Percentiles rank a stretch among this genome's conserved stretches.
phyloP scores from a whole-genome alignment of 768 basidiomycete species.

The Mycena alexandri region DNA sequence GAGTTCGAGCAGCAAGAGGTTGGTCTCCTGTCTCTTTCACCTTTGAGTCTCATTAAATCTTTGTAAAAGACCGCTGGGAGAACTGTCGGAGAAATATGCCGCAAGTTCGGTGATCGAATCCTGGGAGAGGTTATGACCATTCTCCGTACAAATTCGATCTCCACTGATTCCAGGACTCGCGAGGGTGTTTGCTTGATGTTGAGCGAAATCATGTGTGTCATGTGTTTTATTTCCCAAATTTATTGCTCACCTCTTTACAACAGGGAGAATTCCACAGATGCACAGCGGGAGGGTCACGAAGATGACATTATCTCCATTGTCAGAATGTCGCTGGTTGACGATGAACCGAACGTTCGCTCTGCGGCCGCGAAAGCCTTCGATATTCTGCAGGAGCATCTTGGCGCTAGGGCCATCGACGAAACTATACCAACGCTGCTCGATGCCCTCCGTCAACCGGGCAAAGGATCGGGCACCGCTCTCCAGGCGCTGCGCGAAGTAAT shows the following conservation, averaged over 20 bases:
- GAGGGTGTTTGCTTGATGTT: conserved; percentile 92
- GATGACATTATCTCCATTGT: conserved; percentile 90
- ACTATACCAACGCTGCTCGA: conserved; percentile 96
- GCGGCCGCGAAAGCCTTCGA: conserved; percentile 94
- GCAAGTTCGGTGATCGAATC: conserved; percentile 95
- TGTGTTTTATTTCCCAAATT: not conserved
- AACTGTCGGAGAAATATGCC: conserved; percentile 89
- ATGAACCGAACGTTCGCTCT: conserved; percentile 84
- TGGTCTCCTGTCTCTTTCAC: conserved; percentile 20
- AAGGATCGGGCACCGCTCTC: conserved; percentile 94
- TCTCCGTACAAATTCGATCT: conserved; percentile 74
- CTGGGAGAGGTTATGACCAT: conserved; percentile 87
- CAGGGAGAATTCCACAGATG: conserved; percentile 87
- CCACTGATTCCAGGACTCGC: conserved; percentile 72
- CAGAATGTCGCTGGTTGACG: conserved; percentile 88
- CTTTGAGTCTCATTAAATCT: conserved; percentile 1
- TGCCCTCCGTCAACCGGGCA: conserved; percentile 93
- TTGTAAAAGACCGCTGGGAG: conserved; percentile 83
- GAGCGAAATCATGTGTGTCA: conserved; percentile 83
- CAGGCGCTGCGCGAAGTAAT: conserved; percentile 95
- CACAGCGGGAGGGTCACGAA: conserved; percentile 89
- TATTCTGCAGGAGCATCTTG: conserved; percentile 91
- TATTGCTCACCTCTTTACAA: conserved; percentile 6
- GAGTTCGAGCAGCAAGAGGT: conserved; percentile 94
- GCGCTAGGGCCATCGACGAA: conserved; percentile 92